phyloP scores from a whole-genome alignment of 2,329 filamentous ascomycete species.

The Ophiosphaerella korrae region DNA sequence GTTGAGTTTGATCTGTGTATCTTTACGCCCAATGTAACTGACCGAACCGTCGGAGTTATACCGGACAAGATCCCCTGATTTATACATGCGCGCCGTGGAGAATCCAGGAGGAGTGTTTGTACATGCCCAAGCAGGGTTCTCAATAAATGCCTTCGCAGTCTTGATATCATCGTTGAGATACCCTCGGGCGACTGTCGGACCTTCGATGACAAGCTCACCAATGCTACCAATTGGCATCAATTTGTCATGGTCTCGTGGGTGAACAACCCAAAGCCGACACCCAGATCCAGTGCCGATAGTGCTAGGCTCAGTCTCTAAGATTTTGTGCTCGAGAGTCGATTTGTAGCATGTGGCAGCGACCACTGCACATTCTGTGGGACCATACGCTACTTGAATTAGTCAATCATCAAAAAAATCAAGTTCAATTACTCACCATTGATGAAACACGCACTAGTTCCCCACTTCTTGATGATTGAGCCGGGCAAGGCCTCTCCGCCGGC shows the following conservation, averaged over 20 bases:
- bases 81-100: conserved; percentile 22
- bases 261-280: conserved; percentile 47
- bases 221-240: conserved; percentile 39
- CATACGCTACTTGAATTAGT: conserved; percentile 22
- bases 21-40: conserved; percentile 34
- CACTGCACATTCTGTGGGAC: conserved; percentile 41
- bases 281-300: conserved; percentile 42
- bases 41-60: conserved; percentile 33
- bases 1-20: conserved; percentile 38
- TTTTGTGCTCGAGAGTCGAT: conserved; percentile 28
- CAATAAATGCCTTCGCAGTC: conserved; percentile 35
- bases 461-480: conserved; percentile 50
- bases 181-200: conserved; percentile 50
- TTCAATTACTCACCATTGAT: conserved; percentile 38
- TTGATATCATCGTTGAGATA: conserved; percentile 32
- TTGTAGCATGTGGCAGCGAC: conserved; percentile 31
- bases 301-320: conserved; percentile 31
- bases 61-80: conserved; percentile 25
- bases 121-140: conserved; percentile 32
- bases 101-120: conserved; percentile 18
- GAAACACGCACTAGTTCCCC: conserved; percentile 50
- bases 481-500: conserved; percentile 52
- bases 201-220: conserved; percentile 51
- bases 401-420: too few species aligned
- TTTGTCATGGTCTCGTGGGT: conserved; percentile 46